Evolutionary conservation across 106 monocot species (phyloP).

Genomic region (Allium cepa): DNA sequence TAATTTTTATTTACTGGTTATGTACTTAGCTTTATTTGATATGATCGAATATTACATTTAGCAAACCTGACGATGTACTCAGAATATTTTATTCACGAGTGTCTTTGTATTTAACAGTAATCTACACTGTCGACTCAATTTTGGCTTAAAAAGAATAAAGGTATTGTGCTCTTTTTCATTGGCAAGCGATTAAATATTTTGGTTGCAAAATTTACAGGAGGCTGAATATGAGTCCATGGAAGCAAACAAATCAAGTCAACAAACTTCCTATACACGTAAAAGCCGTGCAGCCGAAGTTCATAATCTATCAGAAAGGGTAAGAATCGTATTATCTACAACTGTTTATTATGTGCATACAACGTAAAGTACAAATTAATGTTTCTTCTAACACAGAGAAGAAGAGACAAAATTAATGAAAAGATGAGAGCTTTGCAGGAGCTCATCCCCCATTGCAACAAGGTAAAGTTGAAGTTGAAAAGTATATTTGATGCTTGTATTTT

Average conservation of each 20-base stretch:
- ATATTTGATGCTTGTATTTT: background rate
- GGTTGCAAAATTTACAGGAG: slow-evolving; percentile 33
- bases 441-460: slow-evolving; percentile 95
- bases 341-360: too few species aligned
- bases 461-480: slow-evolving; percentile 1
- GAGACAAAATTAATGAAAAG: slow-evolving; percentile 92
- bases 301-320: slow-evolving; percentile 90
- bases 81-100: too few species aligned
- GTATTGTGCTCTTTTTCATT: too few species aligned
- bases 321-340: background rate
- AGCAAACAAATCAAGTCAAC: slow-evolving; percentile 24
- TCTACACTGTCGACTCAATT: too few species aligned
- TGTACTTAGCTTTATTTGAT: background rate
- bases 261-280: slow-evolving; percentile 41
- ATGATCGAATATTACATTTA: background rate
- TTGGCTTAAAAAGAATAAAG: too few species aligned
- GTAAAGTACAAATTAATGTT: background rate
- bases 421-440: slow-evolving; percentile 96
- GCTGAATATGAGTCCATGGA: slow-evolving; percentile 48
- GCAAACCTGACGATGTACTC: too few species aligned
- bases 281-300: slow-evolving; percentile 89
- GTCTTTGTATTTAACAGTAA: too few species aligned
- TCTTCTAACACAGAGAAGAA: slow-evolving; percentile 57
- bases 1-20: background rate
- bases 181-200: background rate